These are phyloP conservation scores for Galerina marginata DNA, from an alignment of 768 basidiomycete species.

Conservation along the genomic window DNA sequence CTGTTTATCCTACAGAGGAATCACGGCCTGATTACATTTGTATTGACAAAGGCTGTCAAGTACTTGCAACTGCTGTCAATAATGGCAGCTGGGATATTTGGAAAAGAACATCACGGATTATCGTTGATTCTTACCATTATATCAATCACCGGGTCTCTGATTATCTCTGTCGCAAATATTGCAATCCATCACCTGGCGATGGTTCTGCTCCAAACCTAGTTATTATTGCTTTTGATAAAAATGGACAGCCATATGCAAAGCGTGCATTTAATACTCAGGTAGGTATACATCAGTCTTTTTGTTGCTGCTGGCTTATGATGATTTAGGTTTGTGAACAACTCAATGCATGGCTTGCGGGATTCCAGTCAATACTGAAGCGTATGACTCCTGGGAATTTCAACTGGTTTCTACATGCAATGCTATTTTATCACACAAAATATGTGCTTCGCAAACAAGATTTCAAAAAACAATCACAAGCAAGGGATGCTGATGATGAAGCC, in stretches of 20 bases:
- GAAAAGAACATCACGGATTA: constrained; percentile 30
- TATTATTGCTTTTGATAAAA: constrained; percentile 21
- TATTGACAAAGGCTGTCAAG: constrained; percentile 31
- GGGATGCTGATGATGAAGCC: neutral
- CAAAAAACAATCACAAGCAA: neutral
- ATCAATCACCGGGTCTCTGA: constrained; percentile 32
- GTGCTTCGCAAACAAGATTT: neutral
- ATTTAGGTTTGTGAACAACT: too few species aligned
- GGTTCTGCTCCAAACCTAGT: constrained; percentile 36
- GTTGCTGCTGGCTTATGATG: too few species aligned
- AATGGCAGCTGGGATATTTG: constrained; percentile 13
- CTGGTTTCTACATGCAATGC: constrained; percentile 18
- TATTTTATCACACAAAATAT: neutral
- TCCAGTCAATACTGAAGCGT: constrained; percentile 25
- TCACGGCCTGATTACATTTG: constrained; percentile 26
- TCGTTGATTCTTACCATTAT: constrained; percentile 40
- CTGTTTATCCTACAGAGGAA: constrained; percentile 22
- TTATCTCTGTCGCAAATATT: constrained; percentile 32
- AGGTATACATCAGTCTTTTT: too few species aligned
- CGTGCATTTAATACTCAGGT: too few species aligned
- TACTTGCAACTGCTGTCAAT: constrained; percentile 12
- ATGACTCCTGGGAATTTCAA: constrained; percentile 30
- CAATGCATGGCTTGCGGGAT: constrained; percentile 2
- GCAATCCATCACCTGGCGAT: constrained; percentile 37
- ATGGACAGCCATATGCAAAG: constrained; percentile 17